Conservation (phyloP, 2,329 filamentous ascomycete species). For the Dactylellina cionopaga region DNA sequence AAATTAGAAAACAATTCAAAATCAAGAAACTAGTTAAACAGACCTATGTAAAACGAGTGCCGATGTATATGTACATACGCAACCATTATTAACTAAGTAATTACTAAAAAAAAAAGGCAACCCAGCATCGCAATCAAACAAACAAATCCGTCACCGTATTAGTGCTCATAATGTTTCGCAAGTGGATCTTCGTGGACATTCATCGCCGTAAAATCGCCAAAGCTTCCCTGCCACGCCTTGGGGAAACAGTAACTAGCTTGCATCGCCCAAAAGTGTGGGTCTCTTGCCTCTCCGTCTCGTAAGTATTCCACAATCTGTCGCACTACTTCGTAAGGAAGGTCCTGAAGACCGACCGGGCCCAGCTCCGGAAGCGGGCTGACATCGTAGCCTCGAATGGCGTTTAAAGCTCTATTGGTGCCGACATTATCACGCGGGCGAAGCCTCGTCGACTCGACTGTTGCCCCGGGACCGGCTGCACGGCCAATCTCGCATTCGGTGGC, state of each 20-base stretch:
- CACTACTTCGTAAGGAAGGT: conserved; percentile 36
- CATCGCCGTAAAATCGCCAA: conserved; percentile 45
- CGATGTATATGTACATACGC: conserved; percentile 1
- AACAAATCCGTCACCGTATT: not conserved
- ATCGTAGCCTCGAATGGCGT: conserved; percentile 35
- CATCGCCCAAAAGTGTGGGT: conserved; percentile 51
- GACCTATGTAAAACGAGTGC: too few species aligned
- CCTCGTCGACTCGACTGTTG: conserved; percentile 16
- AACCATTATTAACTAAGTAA: too few species aligned
- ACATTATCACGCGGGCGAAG: conserved; percentile 12
- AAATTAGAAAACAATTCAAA: too few species aligned
- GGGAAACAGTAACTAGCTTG: conserved; percentile 48
- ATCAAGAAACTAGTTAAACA: too few species aligned
- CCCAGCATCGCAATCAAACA: too few species aligned
- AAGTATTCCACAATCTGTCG: conserved; percentile 37
- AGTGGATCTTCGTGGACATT: conserved; percentile 45
- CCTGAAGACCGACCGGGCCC: conserved; percentile 18
- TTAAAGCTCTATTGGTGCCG: conserved; percentile 7
- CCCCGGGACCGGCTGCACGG: conserved; percentile 15
- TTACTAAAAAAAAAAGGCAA: too few species aligned
- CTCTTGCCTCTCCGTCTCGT: conserved; percentile 19
- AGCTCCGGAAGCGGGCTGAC: conserved; percentile 13
- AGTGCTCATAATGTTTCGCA: not conserved
- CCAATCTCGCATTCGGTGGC: conserved; percentile 44
- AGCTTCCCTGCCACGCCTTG: conserved; percentile 47